phyloP scores from a whole-genome alignment of 2,329 filamentous ascomycete genomes.

The Pseudogymnoascus sp. region DNA sequence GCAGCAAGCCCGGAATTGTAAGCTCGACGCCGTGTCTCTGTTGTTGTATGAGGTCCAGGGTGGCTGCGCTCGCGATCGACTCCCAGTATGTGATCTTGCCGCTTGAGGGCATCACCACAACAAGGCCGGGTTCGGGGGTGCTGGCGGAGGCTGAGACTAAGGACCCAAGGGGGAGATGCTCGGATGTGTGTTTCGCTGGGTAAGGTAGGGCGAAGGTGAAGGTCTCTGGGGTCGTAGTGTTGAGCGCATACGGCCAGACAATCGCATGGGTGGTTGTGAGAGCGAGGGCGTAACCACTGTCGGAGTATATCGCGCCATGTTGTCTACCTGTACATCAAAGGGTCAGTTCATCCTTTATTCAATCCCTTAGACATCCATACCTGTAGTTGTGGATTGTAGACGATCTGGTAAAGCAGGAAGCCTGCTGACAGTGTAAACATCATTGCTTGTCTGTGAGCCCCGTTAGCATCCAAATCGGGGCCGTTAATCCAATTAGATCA shows the following conservation, averaged over 20 bases:
- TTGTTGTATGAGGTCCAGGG: constrained; percentile 74
- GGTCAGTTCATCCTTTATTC: not conserved
- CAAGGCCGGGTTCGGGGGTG: constrained; percentile 74
- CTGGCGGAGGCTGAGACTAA: constrained; percentile 74
- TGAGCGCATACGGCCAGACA: constrained; percentile 81
- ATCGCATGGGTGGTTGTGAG: constrained; percentile 77
- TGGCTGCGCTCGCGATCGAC: constrained; percentile 81
- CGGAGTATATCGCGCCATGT: constrained; percentile 59
- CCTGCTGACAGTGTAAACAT: constrained; percentile 78
- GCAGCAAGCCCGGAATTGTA: constrained; percentile 64
- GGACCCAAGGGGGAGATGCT: constrained; percentile 73
- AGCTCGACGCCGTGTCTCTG: constrained; percentile 75
- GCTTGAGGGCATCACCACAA: constrained; percentile 75
- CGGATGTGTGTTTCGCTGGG: constrained; percentile 55
- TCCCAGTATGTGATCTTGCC: constrained; percentile 94
- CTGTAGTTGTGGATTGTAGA: constrained; percentile 57
- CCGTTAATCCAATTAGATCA: constrained; percentile 13
- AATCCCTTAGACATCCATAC: constrained; percentile 40
- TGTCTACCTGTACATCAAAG: constrained; percentile 47
- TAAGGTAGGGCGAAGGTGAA: constrained; percentile 76
- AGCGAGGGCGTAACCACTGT: constrained; percentile 67
- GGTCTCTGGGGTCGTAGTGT: constrained; percentile 63
- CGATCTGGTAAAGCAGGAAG: constrained; percentile 75
- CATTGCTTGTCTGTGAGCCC: constrained; percentile 64
- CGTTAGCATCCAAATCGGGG: constrained; percentile 12